Conservation (phyloP, 2,329 filamentous ascomycete genomes). For the Aureobasidium pullulans region DNA sequence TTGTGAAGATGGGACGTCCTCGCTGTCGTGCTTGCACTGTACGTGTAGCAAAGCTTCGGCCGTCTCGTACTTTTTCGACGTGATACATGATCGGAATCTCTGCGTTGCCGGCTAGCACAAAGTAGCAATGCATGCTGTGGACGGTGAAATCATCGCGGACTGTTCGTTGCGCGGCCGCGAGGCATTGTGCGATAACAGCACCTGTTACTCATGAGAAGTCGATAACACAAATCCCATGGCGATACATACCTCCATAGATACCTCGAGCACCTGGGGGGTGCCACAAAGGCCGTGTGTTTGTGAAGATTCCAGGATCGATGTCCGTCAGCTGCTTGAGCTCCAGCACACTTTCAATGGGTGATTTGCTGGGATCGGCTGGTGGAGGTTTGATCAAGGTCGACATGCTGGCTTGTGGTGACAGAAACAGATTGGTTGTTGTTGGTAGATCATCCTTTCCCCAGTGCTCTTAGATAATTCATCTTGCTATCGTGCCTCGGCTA, state of each 20-base stretch:
- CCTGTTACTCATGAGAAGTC: conserved; percentile 35
- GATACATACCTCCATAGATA: conserved; percentile 68
- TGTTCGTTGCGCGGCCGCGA: conserved; percentile 81
- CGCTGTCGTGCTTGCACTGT: conserved; percentile 93
- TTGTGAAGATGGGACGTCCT: conserved; percentile 88
- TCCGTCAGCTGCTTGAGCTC: conserved; percentile 74
- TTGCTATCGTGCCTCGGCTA: not conserved
- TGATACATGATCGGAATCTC: conserved; percentile 87
- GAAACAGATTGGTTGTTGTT: not conserved
- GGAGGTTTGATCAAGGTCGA: conserved; percentile 63
- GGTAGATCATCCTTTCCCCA: not conserved
- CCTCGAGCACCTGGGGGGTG: conserved; percentile 86
- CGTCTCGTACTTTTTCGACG: conserved; percentile 87
- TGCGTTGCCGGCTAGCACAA: conserved; percentile 81
- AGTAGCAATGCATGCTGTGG: conserved; percentile 99
- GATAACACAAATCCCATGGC: not conserved
- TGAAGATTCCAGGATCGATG: conserved; percentile 81
- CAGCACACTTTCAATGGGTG: conserved; percentile 80
- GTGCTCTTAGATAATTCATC: not conserved
- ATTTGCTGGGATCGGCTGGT: conserved; percentile 62
- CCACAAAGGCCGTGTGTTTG: conserved; percentile 87
- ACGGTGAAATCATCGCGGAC: conserved; percentile 73
- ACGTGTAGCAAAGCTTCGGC: conserved; percentile 79
- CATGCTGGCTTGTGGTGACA: conserved; percentile 6
- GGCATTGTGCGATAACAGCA: conserved; percentile 84